phyloP scores from a whole-genome alignment of 257 asterid genomes.

The Capsicum pubescens region DNA sequence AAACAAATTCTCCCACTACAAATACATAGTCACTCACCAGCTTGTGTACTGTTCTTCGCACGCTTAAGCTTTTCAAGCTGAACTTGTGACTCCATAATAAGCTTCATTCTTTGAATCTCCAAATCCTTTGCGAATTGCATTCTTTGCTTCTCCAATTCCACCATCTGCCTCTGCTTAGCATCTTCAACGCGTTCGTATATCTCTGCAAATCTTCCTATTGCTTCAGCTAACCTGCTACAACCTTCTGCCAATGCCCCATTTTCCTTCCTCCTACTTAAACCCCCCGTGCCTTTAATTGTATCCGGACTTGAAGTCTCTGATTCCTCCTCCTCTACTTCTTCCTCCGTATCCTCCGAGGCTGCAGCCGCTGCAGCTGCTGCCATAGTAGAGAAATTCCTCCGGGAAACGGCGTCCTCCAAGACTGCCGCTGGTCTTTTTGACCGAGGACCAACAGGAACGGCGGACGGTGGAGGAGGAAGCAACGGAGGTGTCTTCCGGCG shows the following conservation, averaged over 20 bases:
- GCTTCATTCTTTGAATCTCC: conserved; percentile 86
- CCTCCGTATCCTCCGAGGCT: conserved; percentile 49
- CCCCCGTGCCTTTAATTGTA: conserved; percentile 8
- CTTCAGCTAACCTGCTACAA: conserved; percentile 63
- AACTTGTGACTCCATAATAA: conserved; percentile 73
- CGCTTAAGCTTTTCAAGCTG: conserved; percentile 72
- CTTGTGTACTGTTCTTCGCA: conserved; percentile 45
- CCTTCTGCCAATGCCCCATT: conserved; percentile 48
- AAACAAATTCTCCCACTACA: neutral
- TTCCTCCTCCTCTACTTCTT: conserved; percentile 50
- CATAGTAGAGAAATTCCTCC: conserved; percentile 71
- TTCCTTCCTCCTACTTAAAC: conserved; percentile 36
- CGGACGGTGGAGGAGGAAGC: conserved; percentile 55
- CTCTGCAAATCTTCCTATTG: conserved; percentile 61
- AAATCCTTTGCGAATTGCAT: conserved; percentile 83
- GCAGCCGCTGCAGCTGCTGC: conserved; percentile 69
- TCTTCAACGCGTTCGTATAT: conserved; percentile 78
- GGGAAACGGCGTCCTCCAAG: conserved; percentile 44
- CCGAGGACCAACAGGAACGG: conserved; percentile 88
- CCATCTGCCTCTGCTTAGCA: conserved; percentile 81
- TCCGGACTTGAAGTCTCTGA: conserved; percentile 41
- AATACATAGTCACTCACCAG: conserved; percentile 47
- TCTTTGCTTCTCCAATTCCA: conserved; percentile 89
- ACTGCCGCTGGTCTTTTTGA: conserved; percentile 65
- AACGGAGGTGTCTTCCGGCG: conserved; percentile 39